Percentiles rank a stretch among this genome's conserved stretches.
phyloP scores from a whole-genome alignment of 768 basidiomycete species.

The Psilocybe subaeruginosa region DNA sequence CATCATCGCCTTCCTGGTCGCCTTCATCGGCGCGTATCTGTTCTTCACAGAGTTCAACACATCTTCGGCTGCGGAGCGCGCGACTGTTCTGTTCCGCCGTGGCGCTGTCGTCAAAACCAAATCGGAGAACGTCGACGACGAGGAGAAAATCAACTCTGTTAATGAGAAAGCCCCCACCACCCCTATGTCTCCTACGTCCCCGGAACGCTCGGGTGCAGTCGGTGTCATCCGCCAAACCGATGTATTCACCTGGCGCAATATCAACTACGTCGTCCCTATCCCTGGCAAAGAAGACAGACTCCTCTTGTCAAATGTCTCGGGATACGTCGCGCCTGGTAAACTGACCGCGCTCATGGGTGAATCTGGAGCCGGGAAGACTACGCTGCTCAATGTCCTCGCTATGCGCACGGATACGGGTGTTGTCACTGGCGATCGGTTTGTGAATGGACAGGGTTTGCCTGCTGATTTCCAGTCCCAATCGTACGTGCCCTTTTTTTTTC shows the following conservation, averaged over 20 bases:
- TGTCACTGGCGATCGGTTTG: constrained; percentile 53
- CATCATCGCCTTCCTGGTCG: constrained; percentile 61
- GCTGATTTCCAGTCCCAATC: constrained; percentile 68
- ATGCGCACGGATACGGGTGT: constrained; percentile 50
- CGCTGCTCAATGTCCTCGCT: constrained; percentile 61
- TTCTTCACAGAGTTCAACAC: constrained; percentile 60
- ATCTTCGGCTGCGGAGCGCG: constrained; percentile 35
- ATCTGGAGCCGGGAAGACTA: constrained; percentile 59
- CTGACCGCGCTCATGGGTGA: constrained; percentile 79
- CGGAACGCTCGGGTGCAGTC: not conserved
- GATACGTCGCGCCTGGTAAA: constrained; percentile 82
- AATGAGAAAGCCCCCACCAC: constrained; percentile 20
- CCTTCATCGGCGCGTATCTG: constrained; percentile 50
- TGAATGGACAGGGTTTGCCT: constrained; percentile 57
- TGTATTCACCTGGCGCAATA: constrained; percentile 80
- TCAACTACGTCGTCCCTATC: constrained; percentile 71
- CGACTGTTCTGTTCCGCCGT: constrained; percentile 68
- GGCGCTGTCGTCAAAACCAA: constrained; percentile 28
- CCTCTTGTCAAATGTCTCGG: constrained; percentile 73
- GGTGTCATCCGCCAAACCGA: constrained; percentile 40
- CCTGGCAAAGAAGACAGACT: constrained; percentile 43
- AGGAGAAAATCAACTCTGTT: constrained; percentile 16
- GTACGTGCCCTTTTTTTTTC: constrained; percentile 17
- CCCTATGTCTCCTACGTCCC: constrained; percentile 20
- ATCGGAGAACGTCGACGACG: constrained; percentile 23